Percentiles rank a stretch among this genome's conserved stretches.
phyloP scores from a whole-genome alignment of 139 green algal species.

The Eudorina sp. region DNA sequence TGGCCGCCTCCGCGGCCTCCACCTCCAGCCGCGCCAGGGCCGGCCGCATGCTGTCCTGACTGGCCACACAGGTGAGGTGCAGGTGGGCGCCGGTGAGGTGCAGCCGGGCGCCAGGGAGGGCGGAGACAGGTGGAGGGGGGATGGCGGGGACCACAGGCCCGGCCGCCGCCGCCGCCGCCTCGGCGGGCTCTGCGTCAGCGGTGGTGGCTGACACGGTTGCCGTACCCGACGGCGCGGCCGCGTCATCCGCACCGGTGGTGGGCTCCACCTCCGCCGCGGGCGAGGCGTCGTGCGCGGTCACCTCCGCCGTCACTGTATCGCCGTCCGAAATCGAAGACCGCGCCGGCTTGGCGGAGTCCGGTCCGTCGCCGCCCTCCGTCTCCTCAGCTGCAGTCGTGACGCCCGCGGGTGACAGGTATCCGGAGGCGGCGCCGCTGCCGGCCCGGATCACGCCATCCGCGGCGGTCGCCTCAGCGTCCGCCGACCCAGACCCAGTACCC shows the following conservation, averaged over 20 bases:
- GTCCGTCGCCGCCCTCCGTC: too few relatives aligned
- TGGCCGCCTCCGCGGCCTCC: slow-evolving; percentile 20
- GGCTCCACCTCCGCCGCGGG: neutral
- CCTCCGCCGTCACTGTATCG: too few relatives aligned
- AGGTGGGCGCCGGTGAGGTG: neutral
- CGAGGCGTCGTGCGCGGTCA: too few relatives aligned
- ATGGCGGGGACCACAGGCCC: neutral
- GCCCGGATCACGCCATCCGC: too few relatives aligned
- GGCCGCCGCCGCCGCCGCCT: neutral
- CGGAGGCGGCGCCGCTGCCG: too few relatives aligned
- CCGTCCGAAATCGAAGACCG: too few relatives aligned
- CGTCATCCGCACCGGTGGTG: neutral
- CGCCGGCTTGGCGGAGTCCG: too few relatives aligned
- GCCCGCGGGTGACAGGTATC: too few relatives aligned
- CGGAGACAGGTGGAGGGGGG: neutral
- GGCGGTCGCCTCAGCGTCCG: too few relatives aligned
- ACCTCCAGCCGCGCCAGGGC: slow-evolving; percentile 27
- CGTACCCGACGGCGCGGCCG: neutral
- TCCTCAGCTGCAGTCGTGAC: too few relatives aligned
- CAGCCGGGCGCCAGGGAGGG: neutral
- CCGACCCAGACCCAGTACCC: too few relatives aligned
- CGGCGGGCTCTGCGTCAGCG: neutral
- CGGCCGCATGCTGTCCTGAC: slow-evolving; percentile 35
- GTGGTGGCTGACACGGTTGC: neutral
- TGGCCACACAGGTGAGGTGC: slow-evolving; percentile 40